Evolutionary conservation across 768 basidiomycete genomes (phyloP).

Genomic region (Cantharellus anzutake): DNA sequence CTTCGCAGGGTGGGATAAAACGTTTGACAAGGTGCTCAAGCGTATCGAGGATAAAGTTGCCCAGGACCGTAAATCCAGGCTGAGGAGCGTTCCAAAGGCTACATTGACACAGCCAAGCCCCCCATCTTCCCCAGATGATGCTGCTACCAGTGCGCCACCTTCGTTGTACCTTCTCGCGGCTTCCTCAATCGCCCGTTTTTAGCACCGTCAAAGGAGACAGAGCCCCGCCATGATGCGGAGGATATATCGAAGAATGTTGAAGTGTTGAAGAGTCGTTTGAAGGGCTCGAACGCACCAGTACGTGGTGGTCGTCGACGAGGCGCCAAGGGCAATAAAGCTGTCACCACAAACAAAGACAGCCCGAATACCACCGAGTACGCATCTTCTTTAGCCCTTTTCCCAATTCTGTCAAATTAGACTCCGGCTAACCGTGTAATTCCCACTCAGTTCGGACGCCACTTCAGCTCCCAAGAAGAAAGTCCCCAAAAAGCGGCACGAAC

Average conservation of each 20-base stretch:
- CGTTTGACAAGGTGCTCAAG: constrained; percentile 59
- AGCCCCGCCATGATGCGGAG: constrained; percentile 54
- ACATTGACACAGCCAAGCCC: neutral
- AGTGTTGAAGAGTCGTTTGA: constrained; percentile 68
- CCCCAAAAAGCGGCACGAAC: constrained; percentile 56
- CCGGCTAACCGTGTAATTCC: neutral
- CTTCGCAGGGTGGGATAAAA: constrained; percentile 62
- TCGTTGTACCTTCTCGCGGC: neutral
- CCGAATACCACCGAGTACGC: constrained; percentile 48
- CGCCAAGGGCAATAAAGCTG: constrained; percentile 27
- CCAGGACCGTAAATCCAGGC: constrained; percentile 55
- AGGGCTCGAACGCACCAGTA: constrained; percentile 21
- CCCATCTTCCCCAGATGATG: constrained; percentile 31
- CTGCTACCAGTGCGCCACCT: neutral
- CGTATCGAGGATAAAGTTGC: constrained; percentile 60
- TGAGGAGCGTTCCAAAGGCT: constrained; percentile 15
- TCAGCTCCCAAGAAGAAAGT: constrained; percentile 23
- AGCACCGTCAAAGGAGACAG: constrained; percentile 32
- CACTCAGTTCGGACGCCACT: constrained; percentile 34
- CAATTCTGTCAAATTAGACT: neutral
- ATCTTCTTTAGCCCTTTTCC: neutral
- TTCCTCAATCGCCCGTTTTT: neutral
- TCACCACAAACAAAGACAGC: constrained; percentile 28
- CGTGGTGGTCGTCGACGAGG: constrained; percentile 32
- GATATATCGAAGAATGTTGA: constrained; percentile 86